Evolutionary conservation across 768 basidiomycete genomes (phyloP), one percentile per base, ranked within the genome.

Genomic region (Boletus tylopilopsis): DNA sequence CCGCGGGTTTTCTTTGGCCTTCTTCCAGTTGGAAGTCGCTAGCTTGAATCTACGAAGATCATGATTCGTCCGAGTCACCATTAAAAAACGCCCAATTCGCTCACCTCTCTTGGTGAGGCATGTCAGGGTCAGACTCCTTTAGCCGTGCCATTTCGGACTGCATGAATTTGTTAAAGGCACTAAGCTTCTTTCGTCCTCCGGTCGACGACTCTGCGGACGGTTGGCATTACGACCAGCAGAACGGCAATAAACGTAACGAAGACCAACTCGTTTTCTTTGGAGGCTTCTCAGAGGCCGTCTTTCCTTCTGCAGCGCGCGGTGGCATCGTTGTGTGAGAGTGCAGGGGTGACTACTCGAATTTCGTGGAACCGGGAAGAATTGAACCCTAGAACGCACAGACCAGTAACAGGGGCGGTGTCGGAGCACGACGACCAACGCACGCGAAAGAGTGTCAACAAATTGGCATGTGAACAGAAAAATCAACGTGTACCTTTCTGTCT

Each of bases 121-220:
- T 78, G 46, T 84, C 78, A 27, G 88, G 88, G 55, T 89, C 77
- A 16, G 79, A 73, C 59, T 85, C 84, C 74, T 87, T 90, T 66
- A 90, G 75, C 49, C 85, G 83, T 29, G 83, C 82, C 76, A 90
- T 82, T 66, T 90, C 87, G 19, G 77, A 72, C 76, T 87, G 81
- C 85, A 89, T 73, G 66, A 85, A 91, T 66, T 84, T 86, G 66
- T 90, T 90, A 70, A 86, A 91, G 13, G 79, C 76, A 30, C 82
- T 82, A 40, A 87, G 71, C 66, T 79, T 79, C 66, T 76, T 87
- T 66, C 75, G 78, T 62, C 71, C 71, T 18, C 78, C 76, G 16
- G 71, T 69, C 32, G 78, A 71, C 15, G 81, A 79, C 64, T 79
- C 82, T 64, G 71, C 76, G 79, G 56, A 37, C 44, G 19, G 18